Percentiles rank a stretch among this genome's conserved stretches.
Evolutionary conservation across 495 filamentous ascomycete genomes (phyloP).

Genomic region (Haplographium delicatum): DNA sequence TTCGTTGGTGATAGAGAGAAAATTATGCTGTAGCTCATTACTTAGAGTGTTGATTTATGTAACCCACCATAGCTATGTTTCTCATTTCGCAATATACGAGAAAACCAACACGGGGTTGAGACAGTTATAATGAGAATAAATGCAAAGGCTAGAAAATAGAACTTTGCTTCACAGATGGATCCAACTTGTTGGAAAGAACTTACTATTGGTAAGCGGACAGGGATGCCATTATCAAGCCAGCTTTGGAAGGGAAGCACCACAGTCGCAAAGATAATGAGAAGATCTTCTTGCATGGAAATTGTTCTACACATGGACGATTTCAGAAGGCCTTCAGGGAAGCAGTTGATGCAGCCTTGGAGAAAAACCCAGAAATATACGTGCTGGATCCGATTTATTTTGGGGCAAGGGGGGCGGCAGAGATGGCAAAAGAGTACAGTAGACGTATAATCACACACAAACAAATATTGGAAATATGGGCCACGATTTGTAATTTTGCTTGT

Average conservation of each 20-base stretch:
- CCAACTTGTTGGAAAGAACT: not conserved
- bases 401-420: not conserved
- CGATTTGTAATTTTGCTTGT: slow-evolving; percentile 1
- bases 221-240: slow-evolving; percentile 1
- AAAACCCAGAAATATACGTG: not conserved
- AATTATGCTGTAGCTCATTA: not conserved
- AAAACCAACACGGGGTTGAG: not conserved
- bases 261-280: not conserved
- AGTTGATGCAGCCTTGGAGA: not conserved
- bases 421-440: not conserved
- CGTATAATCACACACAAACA: not conserved
- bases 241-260: not conserved
- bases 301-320: not conserved
- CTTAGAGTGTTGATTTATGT: not conserved
- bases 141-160: not conserved
- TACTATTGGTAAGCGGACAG: not conserved
- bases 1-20: not conserved
- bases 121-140: not conserved
- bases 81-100: not conserved
- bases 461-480: not conserved
- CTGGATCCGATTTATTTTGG: not conserved
- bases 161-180: not conserved
- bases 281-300: not conserved
- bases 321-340: not conserved
- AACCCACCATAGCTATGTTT: not conserved